Evolutionary conservation across 768 basidiomycete genomes (phyloP), one percentile per base, ranked within the genome.

Genomic region (Sarcodon aspratus): DNA sequence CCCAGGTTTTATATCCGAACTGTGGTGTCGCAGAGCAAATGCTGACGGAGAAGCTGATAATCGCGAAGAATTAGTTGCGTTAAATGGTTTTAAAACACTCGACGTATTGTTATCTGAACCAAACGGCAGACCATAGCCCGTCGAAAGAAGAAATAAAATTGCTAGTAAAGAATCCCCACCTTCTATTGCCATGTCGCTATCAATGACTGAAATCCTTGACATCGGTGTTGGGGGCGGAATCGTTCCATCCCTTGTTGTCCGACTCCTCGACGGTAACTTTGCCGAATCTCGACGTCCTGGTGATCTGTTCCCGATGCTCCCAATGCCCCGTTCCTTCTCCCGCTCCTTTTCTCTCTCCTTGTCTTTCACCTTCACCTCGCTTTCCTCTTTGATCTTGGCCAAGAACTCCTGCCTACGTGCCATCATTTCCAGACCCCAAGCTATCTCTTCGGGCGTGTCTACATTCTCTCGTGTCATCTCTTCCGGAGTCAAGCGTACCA

Each of bases 391-490:
- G 45, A 48, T 46, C 40, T 54, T 59, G 45, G 58, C 62, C 35
- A 73, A 53, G 45, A 73, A 72, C 11, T 63, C 61, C 21, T 56
- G 52, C 18, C 74, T 57, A 36, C 65, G 54, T 27, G 55, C 57
- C n/a, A 61, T 57, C 72, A 75, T 73, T 48, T 66, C 62, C 27
- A 47, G 31, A 9, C 68, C 74, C 44, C 66, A 72, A 11, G 59
- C 59, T 8, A 67, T 53, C 57, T 76, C 74, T 8, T 69, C 67
- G 9, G 54, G 54, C 0, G 67, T 58, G 53, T 76, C 74, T 7
- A 75, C 59, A 55, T 76, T 73, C 59, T 74, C 72, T 34, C 54
- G 51, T n/a, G 59, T 53, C 13, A 63, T 56, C 35, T 69, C 65
- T 40, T 63, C 57, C 3, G 58, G 50, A 0, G 65, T 55, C 9